phyloP scores from a whole-genome alignment of 2,329 filamentous ascomycete species.

The Dactylellina haptotyla region DNA sequence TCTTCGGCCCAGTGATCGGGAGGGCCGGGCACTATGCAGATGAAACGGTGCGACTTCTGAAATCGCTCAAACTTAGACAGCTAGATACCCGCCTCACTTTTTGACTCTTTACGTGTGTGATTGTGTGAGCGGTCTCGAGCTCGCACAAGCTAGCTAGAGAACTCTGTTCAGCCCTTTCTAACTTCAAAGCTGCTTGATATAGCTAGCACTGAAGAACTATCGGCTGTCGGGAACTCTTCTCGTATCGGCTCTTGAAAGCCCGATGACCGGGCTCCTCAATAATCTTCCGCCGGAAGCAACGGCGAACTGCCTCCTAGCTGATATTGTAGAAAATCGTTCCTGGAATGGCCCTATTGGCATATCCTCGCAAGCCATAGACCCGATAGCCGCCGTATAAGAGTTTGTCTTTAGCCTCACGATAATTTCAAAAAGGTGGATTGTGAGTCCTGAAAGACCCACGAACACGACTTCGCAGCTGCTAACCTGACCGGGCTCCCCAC shows the following conservation, averaged over 20 bases:
- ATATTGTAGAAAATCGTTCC: background rate
- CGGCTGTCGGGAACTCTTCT: constrained; percentile 20
- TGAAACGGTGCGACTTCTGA: constrained; percentile 51
- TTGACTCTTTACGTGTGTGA: background rate
- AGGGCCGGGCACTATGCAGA: constrained; percentile 11
- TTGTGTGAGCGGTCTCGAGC: constrained; percentile 24
- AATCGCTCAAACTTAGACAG: constrained; percentile 51
- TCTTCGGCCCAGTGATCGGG: constrained; percentile 2
- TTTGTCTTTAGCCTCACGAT: background rate
- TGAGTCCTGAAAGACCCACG: background rate
- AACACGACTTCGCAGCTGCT: constrained; percentile 31
- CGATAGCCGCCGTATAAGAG: constrained; percentile 43
- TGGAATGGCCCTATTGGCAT: constrained; percentile 16
- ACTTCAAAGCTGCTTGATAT: constrained; percentile 17
- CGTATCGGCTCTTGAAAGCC: constrained; percentile 1
- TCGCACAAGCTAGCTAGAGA: constrained; percentile 2
- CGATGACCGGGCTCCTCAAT: background rate
- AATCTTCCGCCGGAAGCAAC: constrained; percentile 50
- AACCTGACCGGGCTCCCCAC: constrained; percentile 37
- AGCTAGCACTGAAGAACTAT: constrained; percentile 18
- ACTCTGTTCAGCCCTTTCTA: constrained; percentile 13
- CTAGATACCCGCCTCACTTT: constrained; percentile 41
- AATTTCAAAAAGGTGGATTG: background rate
- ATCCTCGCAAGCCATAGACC: constrained; percentile 2
- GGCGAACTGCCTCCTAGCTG: constrained; percentile 25